Conservation (phyloP, 805 yeast genomes). For the Kuraishia capsulata region DNA sequence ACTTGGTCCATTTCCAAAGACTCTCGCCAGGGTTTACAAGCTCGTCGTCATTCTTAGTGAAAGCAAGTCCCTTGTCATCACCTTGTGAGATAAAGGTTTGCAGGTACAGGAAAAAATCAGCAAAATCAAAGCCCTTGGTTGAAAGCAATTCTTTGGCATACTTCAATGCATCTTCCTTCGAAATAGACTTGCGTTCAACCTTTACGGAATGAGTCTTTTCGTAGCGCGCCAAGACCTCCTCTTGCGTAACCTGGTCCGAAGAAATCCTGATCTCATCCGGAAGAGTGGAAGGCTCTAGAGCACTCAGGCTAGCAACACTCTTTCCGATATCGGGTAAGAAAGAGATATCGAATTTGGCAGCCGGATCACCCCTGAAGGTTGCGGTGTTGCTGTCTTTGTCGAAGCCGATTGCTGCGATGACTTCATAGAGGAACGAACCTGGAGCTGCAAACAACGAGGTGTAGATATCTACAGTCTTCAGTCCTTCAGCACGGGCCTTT, state of each 20-base stretch:
- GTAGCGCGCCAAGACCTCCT: constrained; percentile 28
- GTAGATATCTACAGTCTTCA: constrained; percentile 35
- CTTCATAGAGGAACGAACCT: constrained; percentile 26
- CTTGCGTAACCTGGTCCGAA: constrained; percentile 29
- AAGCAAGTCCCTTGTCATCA: constrained; percentile 28
- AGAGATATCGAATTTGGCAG: constrained; percentile 24
- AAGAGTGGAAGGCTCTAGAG: constrained; percentile 24
- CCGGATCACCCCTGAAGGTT: constrained; percentile 30
- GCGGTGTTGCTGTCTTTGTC: constrained; percentile 25
- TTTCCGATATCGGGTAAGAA: constrained; percentile 34
- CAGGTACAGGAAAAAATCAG: constrained; percentile 29
- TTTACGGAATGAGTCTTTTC: constrained; percentile 28
- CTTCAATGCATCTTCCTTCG: constrained; percentile 21
- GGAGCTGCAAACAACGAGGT: constrained; percentile 29
- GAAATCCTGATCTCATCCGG: constrained; percentile 35
- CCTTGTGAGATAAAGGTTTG: constrained; percentile 27
- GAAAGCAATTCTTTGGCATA: constrained; percentile 20
- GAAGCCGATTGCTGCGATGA: constrained; percentile 26
- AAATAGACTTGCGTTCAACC: constrained; percentile 21
- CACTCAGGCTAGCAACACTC: constrained; percentile 29
- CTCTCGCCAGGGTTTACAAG: constrained; percentile 35
- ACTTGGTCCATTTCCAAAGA: constrained; percentile 34
- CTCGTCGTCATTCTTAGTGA: constrained; percentile 26
- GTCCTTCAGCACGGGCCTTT: constrained; percentile 30
- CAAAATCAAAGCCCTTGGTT: constrained; percentile 18